Percentiles rank a stretch among this genome's conserved stretches.
Conservation (phyloP, 2,329 filamentous ascomycete genomes). For the Pyricularia pennisetigena region DNA sequence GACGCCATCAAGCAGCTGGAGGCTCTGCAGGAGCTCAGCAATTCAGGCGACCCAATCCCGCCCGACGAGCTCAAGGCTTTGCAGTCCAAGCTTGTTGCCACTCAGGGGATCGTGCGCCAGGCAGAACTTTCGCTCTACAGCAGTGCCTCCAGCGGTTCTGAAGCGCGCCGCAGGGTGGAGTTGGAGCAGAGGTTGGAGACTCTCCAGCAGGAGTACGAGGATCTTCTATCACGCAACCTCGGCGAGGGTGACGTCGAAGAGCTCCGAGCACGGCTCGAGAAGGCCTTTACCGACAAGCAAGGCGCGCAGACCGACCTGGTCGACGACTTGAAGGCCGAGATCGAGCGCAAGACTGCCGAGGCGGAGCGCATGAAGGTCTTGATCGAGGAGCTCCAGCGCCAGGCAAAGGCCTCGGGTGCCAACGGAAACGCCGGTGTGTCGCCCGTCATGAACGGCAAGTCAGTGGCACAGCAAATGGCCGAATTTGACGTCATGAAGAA, state of each 20-base stretch:
- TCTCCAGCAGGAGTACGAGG: slow-evolving; percentile 76
- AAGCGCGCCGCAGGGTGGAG: slow-evolving; percentile 61
- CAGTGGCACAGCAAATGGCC: slow-evolving; percentile 92
- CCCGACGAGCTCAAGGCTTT: slow-evolving; percentile 74
- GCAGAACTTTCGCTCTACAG: slow-evolving; percentile 80
- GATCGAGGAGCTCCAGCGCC: slow-evolving; percentile 69
- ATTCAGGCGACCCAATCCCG: slow-evolving; percentile 67
- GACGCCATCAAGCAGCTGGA: slow-evolving; percentile 80
- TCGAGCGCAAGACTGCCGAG: slow-evolving; percentile 70
- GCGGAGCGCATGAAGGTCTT: slow-evolving; percentile 71
- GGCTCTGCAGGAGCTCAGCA: slow-evolving; percentile 64
- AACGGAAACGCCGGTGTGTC: slow-evolving; percentile 21
- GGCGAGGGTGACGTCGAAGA: slow-evolving; percentile 72
- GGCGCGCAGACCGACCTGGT: slow-evolving; percentile 64
- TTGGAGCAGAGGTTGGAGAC: slow-evolving; percentile 66
- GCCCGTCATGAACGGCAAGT: slow-evolving; percentile 73
- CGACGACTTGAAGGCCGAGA: slow-evolving; percentile 66
- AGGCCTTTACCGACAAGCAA: slow-evolving; percentile 67
- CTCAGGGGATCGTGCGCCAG: slow-evolving; percentile 85
- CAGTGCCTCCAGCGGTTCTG: slow-evolving; percentile 50
- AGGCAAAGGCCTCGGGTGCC: slow-evolving; percentile 52
- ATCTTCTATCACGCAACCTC: slow-evolving; percentile 70
- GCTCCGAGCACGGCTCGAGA: slow-evolving; percentile 68
- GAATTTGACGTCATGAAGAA: slow-evolving; percentile 99
- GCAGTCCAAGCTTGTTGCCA: slow-evolving; percentile 71